These are phyloP conservation scores for Alternaria viburni DNA, from an alignment of 2,329 filamentous ascomycete genomes.

Conservation along the genomic window DNA sequence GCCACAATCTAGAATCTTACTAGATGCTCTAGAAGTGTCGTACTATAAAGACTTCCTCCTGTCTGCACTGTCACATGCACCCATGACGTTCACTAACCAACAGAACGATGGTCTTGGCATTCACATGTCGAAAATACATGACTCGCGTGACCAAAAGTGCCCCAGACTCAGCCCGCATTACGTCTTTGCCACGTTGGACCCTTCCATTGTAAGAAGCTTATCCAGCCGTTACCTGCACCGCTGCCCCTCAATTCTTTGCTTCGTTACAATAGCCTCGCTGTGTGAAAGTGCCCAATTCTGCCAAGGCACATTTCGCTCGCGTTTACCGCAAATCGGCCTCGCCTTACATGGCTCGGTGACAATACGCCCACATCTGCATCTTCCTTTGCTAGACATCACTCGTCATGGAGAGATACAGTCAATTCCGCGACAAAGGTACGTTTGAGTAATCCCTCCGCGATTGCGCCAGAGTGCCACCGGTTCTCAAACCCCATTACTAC, in stretches of 20 bases:
- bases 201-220: background rate
- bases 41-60: background rate
- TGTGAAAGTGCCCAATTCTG: background rate
- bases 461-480: background rate
- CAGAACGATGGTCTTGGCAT: constrained; percentile 25
- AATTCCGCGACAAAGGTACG: constrained; percentile 86
- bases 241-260: constrained; percentile 1
- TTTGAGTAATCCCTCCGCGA: background rate
- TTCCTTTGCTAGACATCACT: background rate
- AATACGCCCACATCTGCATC: constrained; percentile 10
- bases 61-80: constrained; percentile 4
- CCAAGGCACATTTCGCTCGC: constrained; percentile 3
- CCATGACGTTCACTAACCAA: constrained; percentile 6
- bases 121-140: constrained; percentile 31
- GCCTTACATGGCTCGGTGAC: constrained; percentile 28
- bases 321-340: background rate
- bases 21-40: background rate
- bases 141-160: constrained; percentile 25
- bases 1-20: background rate
- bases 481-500: background rate
- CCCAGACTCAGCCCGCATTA: constrained; percentile 13
- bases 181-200: constrained; percentile 8
- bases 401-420: constrained; percentile 90
- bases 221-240: background rate
- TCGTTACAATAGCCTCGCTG: background rate